phyloP scores from a whole-genome alignment of 2,329 filamentous ascomycete genomes.

The Aspergillus arachidicola region DNA sequence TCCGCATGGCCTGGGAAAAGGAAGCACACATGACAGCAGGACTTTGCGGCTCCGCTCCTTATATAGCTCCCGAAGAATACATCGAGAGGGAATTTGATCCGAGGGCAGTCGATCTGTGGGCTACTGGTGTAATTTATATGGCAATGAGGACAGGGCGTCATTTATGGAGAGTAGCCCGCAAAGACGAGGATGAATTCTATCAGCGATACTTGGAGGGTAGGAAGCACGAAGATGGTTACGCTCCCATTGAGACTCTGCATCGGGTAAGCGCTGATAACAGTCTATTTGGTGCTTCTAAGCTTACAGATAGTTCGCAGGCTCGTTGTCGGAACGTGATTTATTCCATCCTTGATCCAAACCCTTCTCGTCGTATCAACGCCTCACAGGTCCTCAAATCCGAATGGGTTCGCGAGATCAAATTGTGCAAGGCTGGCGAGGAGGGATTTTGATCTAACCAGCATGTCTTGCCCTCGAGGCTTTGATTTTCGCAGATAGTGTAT shows the following conservation, averaged over 20 bases:
- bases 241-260: constrained; percentile 92
- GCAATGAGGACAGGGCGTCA: constrained; percentile 97
- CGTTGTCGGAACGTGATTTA: constrained; percentile 99
- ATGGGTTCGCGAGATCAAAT: constrained; percentile 96
- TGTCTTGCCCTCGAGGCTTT: constrained; percentile 9
- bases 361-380: constrained; percentile 86
- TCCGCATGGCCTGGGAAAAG: constrained; percentile 99
- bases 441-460: constrained; percentile 63
- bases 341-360: constrained; percentile 95
- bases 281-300: constrained; percentile 10
- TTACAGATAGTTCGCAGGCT: constrained; percentile 59
- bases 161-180: constrained; percentile 94
- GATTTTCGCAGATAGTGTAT: constrained; percentile 11
- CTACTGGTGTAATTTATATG: constrained; percentile 99
- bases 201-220: constrained; percentile 90
- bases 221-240: constrained; percentile 92
- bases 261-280: constrained; percentile 65
- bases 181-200: constrained; percentile 97
- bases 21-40: constrained; percentile 98
- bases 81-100: constrained; percentile 94
- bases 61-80: constrained; percentile 97
- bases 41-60: constrained; percentile 92
- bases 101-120: constrained; percentile 97
- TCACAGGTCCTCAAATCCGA: constrained; percentile 97
- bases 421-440: constrained; percentile 96